Evolutionary conservation across 208 protist species (phyloP), one percentile per base, ranked within the genome.

Genomic region (Angomonas deanei): DNA sequence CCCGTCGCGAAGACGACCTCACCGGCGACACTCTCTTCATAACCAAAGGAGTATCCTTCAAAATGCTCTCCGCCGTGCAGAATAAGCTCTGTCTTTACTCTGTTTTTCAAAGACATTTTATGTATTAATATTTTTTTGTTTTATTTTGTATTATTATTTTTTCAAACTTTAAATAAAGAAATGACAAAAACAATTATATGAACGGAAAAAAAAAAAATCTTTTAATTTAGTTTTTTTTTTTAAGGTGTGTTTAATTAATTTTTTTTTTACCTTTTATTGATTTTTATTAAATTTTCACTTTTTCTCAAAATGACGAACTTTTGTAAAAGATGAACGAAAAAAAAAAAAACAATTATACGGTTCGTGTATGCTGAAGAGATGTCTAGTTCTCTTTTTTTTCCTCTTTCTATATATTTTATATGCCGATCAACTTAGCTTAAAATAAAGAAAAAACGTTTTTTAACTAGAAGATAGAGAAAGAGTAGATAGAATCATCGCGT

Each of bases 11-110:
- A 98, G 23, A 98, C 95, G 17, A 93, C 86, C 71, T 97, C 92
- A 30, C 92, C 92, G 1, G 86, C 79, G 0, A 94, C 70, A 61
- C 86, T 91, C 24, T 78, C 76, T 42, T 96, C 82, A n/a, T 98
- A 97, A 38, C 98, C 98, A 72, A 99, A 99, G 52, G 84, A 91
- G 60, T 89, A 85, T 36, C 98, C 98, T n/a, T 82, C 30, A 66
- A 97, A 98, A 36, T 69, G 55, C 34, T 92, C 88, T 10, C 97
- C 97, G 75, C 98, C 98, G 52, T 92, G 83, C 19, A 99, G 79
- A 26, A 98, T 66, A 32, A 99, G 87, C 27, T 76, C 70, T 3
- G 88, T 88, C 60, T 80, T 82, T 19, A 74, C 63, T 48, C 71
- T 52, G 1, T 70, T 26, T 42, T 82, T 60, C 70, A 86, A 4